Conservation (phyloP, 2,329 filamentous ascomycete genomes). For the Nigrospora sphaerica region DNA sequence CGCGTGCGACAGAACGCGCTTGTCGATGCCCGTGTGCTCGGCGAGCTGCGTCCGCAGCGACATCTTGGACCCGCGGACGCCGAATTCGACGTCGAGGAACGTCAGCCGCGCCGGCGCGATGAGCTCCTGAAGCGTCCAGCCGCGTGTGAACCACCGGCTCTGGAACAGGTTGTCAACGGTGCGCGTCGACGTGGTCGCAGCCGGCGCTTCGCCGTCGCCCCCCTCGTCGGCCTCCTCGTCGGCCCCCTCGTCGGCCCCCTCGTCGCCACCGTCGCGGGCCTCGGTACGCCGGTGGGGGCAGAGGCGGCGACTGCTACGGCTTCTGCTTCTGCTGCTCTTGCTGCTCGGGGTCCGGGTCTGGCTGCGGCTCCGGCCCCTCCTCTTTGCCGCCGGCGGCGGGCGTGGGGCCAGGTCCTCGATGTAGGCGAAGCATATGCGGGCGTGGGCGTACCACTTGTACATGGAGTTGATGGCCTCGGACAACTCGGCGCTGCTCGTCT, state of each 20-base stretch:
- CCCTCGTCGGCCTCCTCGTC: background rate
- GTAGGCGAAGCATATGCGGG: background rate
- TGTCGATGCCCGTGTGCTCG: background rate
- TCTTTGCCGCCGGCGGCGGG: slow-evolving; percentile 32
- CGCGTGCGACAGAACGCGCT: background rate
- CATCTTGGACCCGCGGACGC: background rate
- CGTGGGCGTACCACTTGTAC: background rate
- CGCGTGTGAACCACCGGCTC: slow-evolving; percentile 1
- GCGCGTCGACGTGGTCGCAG: background rate
- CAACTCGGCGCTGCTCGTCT: background rate
- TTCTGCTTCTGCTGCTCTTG: too few species aligned
- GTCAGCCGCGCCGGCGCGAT: background rate
- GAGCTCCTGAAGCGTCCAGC: slow-evolving; percentile 2
- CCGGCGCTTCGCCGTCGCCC: background rate
- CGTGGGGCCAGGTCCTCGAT: background rate
- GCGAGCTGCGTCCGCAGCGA: background rate
- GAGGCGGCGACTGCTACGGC: too few species aligned
- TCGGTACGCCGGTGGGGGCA: too few species aligned
- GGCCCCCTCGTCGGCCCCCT: too few species aligned
- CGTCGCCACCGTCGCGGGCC: too few species aligned
- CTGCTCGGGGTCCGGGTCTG: too few species aligned
- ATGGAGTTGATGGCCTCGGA: slow-evolving; percentile 3
- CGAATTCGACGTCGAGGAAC: background rate
- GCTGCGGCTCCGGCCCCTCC: too few species aligned
- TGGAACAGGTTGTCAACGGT: background rate